Conservation (phyloP, 768 basidiomycete species). For the Nidula microcarpa region DNA sequence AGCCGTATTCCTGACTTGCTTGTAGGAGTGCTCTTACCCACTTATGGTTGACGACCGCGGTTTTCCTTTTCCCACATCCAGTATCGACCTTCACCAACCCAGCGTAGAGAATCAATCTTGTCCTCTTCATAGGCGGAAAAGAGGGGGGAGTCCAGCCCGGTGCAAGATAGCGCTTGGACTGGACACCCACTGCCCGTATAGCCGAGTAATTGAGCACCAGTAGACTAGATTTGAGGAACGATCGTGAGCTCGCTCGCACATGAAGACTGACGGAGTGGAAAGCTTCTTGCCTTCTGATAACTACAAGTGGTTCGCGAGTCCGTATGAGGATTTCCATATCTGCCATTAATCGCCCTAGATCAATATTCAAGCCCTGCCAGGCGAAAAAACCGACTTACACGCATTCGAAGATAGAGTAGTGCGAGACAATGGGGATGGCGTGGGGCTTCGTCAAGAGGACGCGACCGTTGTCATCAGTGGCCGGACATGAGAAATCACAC, state of each 20-base stretch:
- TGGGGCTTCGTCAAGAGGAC: background rate
- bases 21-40: no score
- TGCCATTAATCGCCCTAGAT: background rate
- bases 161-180: conserved; percentile 2
- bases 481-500: conserved; percentile 8
- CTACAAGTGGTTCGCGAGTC: conserved; percentile 1
- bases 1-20: no score
- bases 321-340: background rate
- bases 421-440: conserved; percentile 1
- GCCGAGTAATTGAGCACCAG: conserved; percentile 2
- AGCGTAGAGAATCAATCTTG: conserved; percentile 1
- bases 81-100: conserved; percentile 3
- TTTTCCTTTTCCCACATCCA: background rate
- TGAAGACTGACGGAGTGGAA: no score
- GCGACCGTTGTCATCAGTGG: conserved; percentile 1
- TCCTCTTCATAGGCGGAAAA: conserved; percentile 4
- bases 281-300: conserved; percentile 5
- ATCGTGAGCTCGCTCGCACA: no score
- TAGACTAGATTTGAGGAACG: background rate
- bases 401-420: conserved; percentile 8
- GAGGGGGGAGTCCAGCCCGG: conserved; percentile 1
- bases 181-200: conserved; percentile 1
- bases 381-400: background rate
- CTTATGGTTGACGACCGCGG: no score
- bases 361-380: background rate